These are phyloP conservation scores for Pythium dissimile DNA, from an alignment of 352 stramenopile genomes.

Conservation along the genomic window DNA sequence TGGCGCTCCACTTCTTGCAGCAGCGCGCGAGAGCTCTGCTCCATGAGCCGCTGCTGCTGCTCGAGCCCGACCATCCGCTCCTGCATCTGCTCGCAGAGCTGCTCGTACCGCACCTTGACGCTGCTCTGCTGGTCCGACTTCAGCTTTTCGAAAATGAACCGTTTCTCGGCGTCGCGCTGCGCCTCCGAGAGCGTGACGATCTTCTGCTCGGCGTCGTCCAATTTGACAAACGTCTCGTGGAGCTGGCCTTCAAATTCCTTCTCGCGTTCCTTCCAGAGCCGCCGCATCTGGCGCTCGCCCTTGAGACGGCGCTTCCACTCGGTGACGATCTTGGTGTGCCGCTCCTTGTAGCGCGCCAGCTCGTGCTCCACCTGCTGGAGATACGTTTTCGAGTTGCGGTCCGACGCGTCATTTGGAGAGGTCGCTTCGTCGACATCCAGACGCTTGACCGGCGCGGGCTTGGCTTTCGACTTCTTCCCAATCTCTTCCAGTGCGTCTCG, in stretches of 20 bases:
- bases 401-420: neutral
- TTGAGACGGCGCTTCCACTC: slow-evolving; percentile 77
- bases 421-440: slow-evolving; percentile 12
- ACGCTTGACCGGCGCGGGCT: slow-evolving; percentile 13
- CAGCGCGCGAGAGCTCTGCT: slow-evolving; percentile 75
- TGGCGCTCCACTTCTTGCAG: slow-evolving; percentile 72
- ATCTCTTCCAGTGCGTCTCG: neutral
- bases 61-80: slow-evolving; percentile 58
- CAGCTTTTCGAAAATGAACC: slow-evolving; percentile 65
- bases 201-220: slow-evolving; percentile 48
- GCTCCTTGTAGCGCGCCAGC: slow-evolving; percentile 71
- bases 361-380: slow-evolving; percentile 39
- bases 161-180: slow-evolving; percentile 66
- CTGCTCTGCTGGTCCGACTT: slow-evolving; percentile 72
- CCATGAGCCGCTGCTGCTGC: slow-evolving; percentile 73
- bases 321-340: slow-evolving; percentile 76
- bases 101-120: slow-evolving; percentile 70
- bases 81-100: slow-evolving; percentile 72
- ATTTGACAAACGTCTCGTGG: slow-evolving; percentile 47
- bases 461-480: slow-evolving; percentile 7
- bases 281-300: slow-evolving; percentile 73
- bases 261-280: slow-evolving; percentile 75
- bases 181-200: slow-evolving; percentile 34
- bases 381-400: neutral
- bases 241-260: slow-evolving; percentile 69